A percentile compares a stretch with the other conserved stretches of the same genome.
Evolutionary conservation across 192 early-diverging fungal species (phyloP).

Genomic region (Podila epigama): DNA sequence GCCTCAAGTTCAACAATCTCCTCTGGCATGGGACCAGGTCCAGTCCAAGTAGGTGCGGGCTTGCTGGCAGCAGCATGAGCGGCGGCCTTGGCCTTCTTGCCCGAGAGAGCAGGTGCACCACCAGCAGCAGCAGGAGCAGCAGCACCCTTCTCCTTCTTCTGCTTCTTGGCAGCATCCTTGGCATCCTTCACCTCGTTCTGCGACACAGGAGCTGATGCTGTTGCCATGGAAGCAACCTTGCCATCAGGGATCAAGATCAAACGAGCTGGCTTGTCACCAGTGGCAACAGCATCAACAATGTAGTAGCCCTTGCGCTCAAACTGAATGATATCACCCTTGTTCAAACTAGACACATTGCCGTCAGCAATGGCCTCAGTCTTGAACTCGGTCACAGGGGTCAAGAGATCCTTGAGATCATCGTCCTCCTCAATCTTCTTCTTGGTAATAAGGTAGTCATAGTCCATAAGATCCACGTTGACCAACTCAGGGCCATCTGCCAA

Average conservation of each 20-base stretch:
- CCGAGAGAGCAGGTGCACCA: constrained; percentile 18
- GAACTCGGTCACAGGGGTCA: constrained; percentile 90
- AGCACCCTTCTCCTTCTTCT: constrained; percentile 33
- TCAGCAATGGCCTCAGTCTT: constrained; percentile 70
- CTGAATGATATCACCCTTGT: constrained; percentile 88
- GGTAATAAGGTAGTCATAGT: constrained; percentile 98
- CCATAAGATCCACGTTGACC: constrained; percentile 74
- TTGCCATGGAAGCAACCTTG: constrained; percentile 74
- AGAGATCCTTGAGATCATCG: constrained; percentile 81
- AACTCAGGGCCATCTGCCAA: constrained; percentile 71
- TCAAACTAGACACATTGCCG: constrained; percentile 67
- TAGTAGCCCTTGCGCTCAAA: constrained; percentile 97
- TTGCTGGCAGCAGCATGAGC: constrained; percentile 33
- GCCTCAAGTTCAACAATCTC: constrained; percentile 46
- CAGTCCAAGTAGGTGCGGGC: constrained; percentile 30
- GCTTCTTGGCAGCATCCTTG: constrained; percentile 44
- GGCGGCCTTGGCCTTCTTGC: constrained; percentile 46
- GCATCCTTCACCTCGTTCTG: constrained; percentile 31
- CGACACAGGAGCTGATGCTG: constrained; percentile 60
- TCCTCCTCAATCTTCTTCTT: constrained; percentile 97
- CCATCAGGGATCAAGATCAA: constrained; percentile 96
- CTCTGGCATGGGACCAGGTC: constrained; percentile 28
- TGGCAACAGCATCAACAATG: constrained; percentile 76
- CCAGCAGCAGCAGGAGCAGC: neutral
- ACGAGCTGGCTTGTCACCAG: constrained; percentile 58